Percentiles rank a stretch among this genome's conserved stretches.
Evolutionary conservation across 2,329 filamentous ascomycete species (phyloP).

Genomic region (Trichoderma lentiforme): DNA sequence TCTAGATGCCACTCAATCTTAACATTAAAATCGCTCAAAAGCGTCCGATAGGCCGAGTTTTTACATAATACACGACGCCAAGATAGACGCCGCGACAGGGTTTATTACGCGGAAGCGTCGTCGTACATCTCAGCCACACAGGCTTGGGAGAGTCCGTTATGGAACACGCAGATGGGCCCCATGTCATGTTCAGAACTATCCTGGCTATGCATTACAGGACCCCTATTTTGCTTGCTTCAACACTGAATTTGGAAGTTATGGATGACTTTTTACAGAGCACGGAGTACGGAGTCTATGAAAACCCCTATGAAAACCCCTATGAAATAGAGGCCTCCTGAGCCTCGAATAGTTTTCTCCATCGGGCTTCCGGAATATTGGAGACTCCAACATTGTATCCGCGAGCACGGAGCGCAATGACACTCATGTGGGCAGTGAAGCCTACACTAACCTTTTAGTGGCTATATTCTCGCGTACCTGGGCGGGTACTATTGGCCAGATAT

Average conservation of each 20-base stretch:
- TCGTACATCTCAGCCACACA: conserved; percentile 7
- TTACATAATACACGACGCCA: neutral
- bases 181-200: neutral
- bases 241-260: neutral
- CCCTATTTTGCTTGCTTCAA: neutral
- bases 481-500: neutral
- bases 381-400: neutral
- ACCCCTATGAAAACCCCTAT: neutral
- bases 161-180: neutral
- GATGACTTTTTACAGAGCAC: neutral
- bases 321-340: neutral
- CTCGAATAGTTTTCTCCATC: neutral
- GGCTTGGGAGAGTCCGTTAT: too few species aligned
- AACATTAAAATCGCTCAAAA: conserved; percentile 4
- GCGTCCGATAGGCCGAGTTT: neutral
- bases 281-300: neutral
- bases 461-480: neutral
- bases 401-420: neutral
- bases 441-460: neutral
- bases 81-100: neutral
- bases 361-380: neutral
- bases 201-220: neutral
- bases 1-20: neutral
- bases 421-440: neutral
- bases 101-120: neutral